Evolutionary conservation across 176 grass and related monocot species (phyloP), one percentile per base, ranked within the genome.

Genomic region (Cenchrus fungigraminus): DNA sequence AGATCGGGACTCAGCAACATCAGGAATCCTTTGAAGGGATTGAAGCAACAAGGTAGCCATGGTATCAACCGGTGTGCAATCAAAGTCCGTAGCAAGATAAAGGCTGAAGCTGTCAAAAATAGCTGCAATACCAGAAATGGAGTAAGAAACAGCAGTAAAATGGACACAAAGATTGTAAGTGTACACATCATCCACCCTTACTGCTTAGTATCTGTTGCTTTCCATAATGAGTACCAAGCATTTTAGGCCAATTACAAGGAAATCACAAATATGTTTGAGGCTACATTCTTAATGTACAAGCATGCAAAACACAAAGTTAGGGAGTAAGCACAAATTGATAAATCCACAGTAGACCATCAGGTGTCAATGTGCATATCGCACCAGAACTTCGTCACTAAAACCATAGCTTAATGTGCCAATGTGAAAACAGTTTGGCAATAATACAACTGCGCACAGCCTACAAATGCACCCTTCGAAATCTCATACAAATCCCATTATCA

Each of bases 1-100:
- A 74, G 96, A 98, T 52, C 83, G 85, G 85, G 96, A 95, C 81
- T 98, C 85, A 51, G 91, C 91, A 93, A 98, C 84, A 81, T 98
- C 91, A 80, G 96, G 83, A 65, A 93, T 92, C 86, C 91, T 98
- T 80, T 94, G 96, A 78, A 95, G 89, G 29, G 89, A 88, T 66
- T 90, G 89, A 89, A 98, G 91, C 67, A 98, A 92, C 44, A 91
- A 84, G 70, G 86, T 74, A 22, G 65, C 77, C 8, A 98, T 70
- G 14, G 89, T 94, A 85, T 84, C 76, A 74, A 31, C 70, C 51
- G 96, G 93, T 37, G 93, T 98, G 59, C 83, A 91, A 89, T 95
- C 96, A 47, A 76, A 90, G 61, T 92, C 80, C 74, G 53, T 82
- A 87, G 72, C 75, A 44, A 95, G 80, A 85, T 66, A 95, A 45